Evolutionary conservation across 73 alveolate genomes (phyloP), one percentile per base, ranked within the genome.

Genomic region (Urostyla sp.): DNA sequence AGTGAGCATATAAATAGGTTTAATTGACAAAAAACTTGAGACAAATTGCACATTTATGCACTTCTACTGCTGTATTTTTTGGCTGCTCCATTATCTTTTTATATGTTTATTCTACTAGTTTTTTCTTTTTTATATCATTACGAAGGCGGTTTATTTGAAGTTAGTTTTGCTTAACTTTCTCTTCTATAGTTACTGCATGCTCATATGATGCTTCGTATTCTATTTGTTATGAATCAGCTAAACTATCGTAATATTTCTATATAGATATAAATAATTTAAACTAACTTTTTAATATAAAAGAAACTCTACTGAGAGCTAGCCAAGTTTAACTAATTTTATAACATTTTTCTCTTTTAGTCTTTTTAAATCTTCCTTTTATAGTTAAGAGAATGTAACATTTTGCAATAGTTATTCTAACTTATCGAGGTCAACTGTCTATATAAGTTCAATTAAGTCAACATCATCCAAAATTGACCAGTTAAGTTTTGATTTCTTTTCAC

Each of bases 251-350:
- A 75, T 11, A 40, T 35, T 63, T 63, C 79, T 63, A 63, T 38
- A 5, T 13, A 21, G 7, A 38, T 20, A 20, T 38, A 63, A 20
- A 15, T 63, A 5, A 3, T 8, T 11, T 27, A 28, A 34, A 35
- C 8, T 7, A 18, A 63, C 20, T 8, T 27, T 59, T 8, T 8
- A 13, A 61, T 58, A 85, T 37, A 57, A 75, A 50, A 85, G 50
- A 40, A 75, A 85, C 67, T 85, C 93, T 20, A 67, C 43, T 0
- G 88, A 51, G 27, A 85, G 72, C 45, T 85, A 66, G 34, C 88
- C 80, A 1, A 85, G 75, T 44, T 85, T 85, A 53, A 85, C 59
- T 16, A 85, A 59, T 50, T 85, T 85, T 27, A 76, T 75, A 40
- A 85, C 24, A 26, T 67, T 48, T 13, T 84, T 84, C 55, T 85